Evolutionary conservation across 441 rosid genomes (phyloP).

Genomic region (Croton setiger): DNA sequence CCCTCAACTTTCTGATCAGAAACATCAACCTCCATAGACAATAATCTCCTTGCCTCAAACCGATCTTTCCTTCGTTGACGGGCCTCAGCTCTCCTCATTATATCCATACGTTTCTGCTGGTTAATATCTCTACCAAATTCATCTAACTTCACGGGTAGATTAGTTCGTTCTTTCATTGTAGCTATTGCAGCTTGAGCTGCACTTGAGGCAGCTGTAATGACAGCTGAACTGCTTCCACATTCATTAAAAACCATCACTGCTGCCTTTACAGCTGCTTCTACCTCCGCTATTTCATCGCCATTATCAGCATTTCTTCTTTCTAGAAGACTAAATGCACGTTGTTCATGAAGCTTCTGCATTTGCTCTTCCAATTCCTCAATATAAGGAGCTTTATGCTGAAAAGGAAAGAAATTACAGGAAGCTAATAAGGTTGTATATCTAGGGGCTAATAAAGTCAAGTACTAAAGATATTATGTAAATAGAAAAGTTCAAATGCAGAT

Average conservation of each 20-base stretch:
- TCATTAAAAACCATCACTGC: slow-evolving; percentile 60
- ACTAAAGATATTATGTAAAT: slow-evolving; percentile 8
- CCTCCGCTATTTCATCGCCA: slow-evolving; percentile 78
- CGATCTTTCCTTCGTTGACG: slow-evolving; percentile 62
- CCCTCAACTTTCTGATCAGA: slow-evolving; percentile 72
- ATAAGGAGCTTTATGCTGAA: slow-evolving; percentile 79
- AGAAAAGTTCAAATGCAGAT: neutral
- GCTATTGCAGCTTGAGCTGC: slow-evolving; percentile 78
- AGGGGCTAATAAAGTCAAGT: neutral
- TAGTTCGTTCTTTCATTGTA: slow-evolving; percentile 50
- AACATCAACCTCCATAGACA: slow-evolving; percentile 58
- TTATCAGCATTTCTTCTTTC: slow-evolving; percentile 85
- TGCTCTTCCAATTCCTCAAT: slow-evolving; percentile 90
- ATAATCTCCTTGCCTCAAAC: slow-evolving; percentile 63
- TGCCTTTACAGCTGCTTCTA: slow-evolving; percentile 81
- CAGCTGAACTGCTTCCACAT: slow-evolving; percentile 54
- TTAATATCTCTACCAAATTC: slow-evolving; percentile 89
- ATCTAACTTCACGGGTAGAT: slow-evolving; percentile 68
- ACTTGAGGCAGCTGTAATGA: slow-evolving; percentile 57
- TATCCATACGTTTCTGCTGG: slow-evolving; percentile 77
- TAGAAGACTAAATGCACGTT: slow-evolving; percentile 58
- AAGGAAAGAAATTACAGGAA: slow-evolving; percentile 12
- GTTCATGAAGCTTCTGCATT: slow-evolving; percentile 77
- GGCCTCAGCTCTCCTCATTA: slow-evolving; percentile 70
- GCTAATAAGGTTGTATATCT: neutral